These are phyloP conservation scores for Aspergillus indologenus DNA, from an alignment of 495 filamentous ascomycete genomes.

Conservation along the genomic window DNA sequence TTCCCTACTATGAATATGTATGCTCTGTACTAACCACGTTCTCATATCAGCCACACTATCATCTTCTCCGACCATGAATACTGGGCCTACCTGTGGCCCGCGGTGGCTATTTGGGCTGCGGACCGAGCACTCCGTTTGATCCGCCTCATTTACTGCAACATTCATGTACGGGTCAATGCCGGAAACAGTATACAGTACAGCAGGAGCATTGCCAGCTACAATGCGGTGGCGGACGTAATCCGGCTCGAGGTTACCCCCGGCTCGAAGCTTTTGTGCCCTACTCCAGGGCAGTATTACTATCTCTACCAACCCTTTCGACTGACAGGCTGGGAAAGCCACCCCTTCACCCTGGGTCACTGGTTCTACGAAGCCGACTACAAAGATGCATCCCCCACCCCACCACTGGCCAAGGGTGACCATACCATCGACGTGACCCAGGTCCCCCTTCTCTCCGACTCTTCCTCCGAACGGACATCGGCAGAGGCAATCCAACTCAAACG, in stretches of 20 bases:
- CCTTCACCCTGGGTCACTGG: constrained; percentile 55
- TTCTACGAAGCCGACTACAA: constrained; percentile 19
- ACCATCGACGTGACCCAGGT: constrained; percentile 26
- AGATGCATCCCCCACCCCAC: not conserved
- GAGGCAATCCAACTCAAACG: not conserved
- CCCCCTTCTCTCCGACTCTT: constrained; percentile 31
- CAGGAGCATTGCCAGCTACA: constrained; percentile 41
- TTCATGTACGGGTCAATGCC: constrained; percentile 24
- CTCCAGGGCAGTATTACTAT: constrained; percentile 55
- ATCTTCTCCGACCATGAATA: constrained; percentile 48
- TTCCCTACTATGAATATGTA: not conserved
- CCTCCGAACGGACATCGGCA: constrained; percentile 2
- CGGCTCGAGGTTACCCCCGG: constrained; percentile 43
- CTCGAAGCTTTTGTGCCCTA: constrained; percentile 30
- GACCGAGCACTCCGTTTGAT: constrained; percentile 49
- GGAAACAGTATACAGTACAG: constrained; percentile 24
- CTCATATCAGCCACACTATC: constrained; percentile 41
- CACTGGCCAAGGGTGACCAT: constrained; percentile 7
- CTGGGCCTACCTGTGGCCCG: constrained; percentile 52
- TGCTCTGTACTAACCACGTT: not conserved
- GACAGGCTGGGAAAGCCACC: constrained; percentile 57
- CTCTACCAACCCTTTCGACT: constrained; percentile 50
- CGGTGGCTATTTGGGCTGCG: constrained; percentile 47
- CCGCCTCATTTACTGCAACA: constrained; percentile 49
- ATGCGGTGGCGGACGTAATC: constrained; percentile 48